Evolutionary conservation across 164 flowering plant genomes (phyloP).

Genomic region (Protea cynaroides): DNA sequence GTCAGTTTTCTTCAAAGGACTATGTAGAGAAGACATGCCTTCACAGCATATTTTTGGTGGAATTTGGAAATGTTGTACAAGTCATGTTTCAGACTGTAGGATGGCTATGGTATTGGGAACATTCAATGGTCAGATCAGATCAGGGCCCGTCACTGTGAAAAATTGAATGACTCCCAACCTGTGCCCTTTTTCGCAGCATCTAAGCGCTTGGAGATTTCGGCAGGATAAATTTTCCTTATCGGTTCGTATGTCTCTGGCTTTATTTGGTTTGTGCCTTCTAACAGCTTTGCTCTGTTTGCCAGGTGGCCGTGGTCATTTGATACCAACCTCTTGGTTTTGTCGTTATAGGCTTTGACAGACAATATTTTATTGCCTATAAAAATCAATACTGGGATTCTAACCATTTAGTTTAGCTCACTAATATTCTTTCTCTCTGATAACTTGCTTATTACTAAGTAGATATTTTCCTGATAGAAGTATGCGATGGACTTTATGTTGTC

Average conservation of each 20-base stretch:
- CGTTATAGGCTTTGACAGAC: slow-evolving; percentile 6
- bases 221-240: slow-evolving; percentile 42
- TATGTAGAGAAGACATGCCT: slow-evolving; percentile 78
- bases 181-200: slow-evolving; percentile 50
- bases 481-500: slow-evolving; percentile 27
- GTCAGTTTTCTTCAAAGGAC: slow-evolving; percentile 88
- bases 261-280: slow-evolving; percentile 43
- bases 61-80: slow-evolving; percentile 45
- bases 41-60: slow-evolving; percentile 62
- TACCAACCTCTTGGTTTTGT: not conserved
- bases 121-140: slow-evolving; percentile 52
- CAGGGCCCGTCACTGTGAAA: slow-evolving; percentile 54
- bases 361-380: slow-evolving; percentile 3
- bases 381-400: not conserved
- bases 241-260: slow-evolving; percentile 97
- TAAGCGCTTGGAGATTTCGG: slow-evolving; percentile 57
- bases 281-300: slow-evolving; percentile 37
- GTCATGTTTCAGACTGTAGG: slow-evolving; percentile 63
- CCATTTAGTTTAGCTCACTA: not conserved
- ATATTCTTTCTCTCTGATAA: slow-evolving; percentile 6
- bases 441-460: slow-evolving; percentile 4
- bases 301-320: slow-evolving; percentile 28
- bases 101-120: slow-evolving; percentile 80
- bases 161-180: slow-evolving; percentile 67
- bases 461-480: slow-evolving; percentile 8